Conservation (phyloP, 2,329 filamentous ascomycete genomes). For the Cercospora sp. region DNA sequence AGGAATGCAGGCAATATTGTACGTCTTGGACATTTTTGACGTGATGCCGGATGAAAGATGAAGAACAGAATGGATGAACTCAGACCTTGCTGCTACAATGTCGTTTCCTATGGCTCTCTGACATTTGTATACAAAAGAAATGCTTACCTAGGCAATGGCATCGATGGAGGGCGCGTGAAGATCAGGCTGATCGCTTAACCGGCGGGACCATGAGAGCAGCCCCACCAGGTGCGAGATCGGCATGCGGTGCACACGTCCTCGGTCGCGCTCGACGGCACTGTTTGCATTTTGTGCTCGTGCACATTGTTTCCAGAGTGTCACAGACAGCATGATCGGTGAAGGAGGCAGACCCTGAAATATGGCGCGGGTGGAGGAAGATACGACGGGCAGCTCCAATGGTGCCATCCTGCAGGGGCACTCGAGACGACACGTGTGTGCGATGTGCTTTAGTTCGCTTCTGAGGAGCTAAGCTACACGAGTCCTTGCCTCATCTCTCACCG, state of each 20-base stretch:
- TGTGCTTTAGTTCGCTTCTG: not conserved
- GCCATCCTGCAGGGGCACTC: not conserved
- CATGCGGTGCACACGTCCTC: not conserved
- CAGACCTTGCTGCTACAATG: not conserved
- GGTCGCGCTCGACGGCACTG: not conserved
- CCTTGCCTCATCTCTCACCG: not conserved
- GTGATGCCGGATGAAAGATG: not conserved
- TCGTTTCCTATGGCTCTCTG: not conserved
- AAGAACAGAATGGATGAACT: not conserved
- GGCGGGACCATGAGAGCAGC: not conserved
- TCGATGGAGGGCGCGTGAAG: not conserved
- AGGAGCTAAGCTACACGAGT: slow-evolving; percentile 1
- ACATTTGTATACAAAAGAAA: slow-evolving; percentile 9
- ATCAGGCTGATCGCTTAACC: slow-evolving; percentile 14
- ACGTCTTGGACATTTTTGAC: slow-evolving; percentile 17
- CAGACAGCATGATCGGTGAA: not conserved
- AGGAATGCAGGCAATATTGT: slow-evolving; percentile 49
- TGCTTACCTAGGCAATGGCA: slow-evolving; percentile 3
- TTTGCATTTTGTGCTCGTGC: not conserved
- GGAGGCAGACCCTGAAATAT: not conserved
- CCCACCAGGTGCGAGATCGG: slow-evolving; percentile 11
- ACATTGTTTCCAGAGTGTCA: not conserved
- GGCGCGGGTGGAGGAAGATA: not conserved
- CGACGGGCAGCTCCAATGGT: not conserved
- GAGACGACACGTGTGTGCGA: slow-evolving; percentile 7